Conservation (phyloP, 2,329 filamentous ascomycete species). For the Pseudogymnoascus sp. region DNA sequence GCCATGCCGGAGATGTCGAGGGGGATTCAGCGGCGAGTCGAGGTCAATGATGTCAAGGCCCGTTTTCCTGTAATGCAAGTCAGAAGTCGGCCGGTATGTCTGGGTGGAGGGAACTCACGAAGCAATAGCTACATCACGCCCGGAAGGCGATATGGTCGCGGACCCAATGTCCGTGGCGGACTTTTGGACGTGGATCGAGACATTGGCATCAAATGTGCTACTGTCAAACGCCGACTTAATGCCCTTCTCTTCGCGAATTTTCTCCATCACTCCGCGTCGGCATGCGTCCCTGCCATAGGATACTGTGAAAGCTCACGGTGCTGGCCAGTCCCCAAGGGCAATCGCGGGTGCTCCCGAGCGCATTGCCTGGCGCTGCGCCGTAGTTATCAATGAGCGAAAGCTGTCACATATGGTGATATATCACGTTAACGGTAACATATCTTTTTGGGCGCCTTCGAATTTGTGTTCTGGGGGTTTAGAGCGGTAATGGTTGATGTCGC, state of each 20-base stretch:
- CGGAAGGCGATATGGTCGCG: constrained; percentile 85
- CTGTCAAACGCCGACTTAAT: constrained; percentile 71
- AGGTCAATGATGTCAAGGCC: constrained; percentile 88
- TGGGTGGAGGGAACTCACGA: constrained; percentile 42
- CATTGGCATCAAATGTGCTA: constrained; percentile 77
- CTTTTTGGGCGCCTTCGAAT: neutral
- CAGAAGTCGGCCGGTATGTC: neutral
- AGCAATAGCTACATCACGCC: constrained; percentile 81
- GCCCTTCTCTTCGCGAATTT: constrained; percentile 46
- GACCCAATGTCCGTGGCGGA: constrained; percentile 56
- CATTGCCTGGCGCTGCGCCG: constrained; percentile 1
- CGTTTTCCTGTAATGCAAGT: constrained; percentile 44
- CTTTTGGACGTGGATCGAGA: constrained; percentile 69
- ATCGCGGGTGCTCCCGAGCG: neutral
- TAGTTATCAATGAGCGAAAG: neutral
- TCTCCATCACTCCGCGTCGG: constrained; percentile 24
- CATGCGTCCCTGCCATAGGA: constrained; percentile 8
- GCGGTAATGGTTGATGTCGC: neutral
- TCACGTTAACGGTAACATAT: neutral
- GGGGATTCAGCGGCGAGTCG: constrained; percentile 80
- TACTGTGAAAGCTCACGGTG: neutral
- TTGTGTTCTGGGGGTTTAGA: neutral
- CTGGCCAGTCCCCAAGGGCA: neutral
- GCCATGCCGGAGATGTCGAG: constrained; percentile 75
- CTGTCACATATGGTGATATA: neutral